phyloP scores from a whole-genome alignment of 2,329 filamentous ascomycete genomes.

The Claviceps citrina region DNA sequence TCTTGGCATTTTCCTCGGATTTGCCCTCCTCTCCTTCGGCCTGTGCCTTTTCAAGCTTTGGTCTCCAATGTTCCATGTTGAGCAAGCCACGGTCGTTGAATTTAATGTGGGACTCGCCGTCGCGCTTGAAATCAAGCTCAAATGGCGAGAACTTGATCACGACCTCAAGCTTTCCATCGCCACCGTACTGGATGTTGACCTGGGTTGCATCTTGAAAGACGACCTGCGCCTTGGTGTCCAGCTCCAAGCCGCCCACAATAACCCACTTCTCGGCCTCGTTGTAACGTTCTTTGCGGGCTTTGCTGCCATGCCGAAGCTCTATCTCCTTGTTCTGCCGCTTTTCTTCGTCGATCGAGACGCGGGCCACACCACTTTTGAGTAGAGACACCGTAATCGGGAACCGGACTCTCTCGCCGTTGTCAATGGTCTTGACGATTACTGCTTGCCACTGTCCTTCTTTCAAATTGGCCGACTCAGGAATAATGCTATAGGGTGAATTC shows the following conservation, averaged over 20 bases:
- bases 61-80: conserved; percentile 91
- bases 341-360: conserved; percentile 84
- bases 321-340: conserved; percentile 79
- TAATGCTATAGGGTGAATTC: conserved; percentile 67
- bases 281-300: conserved; percentile 78
- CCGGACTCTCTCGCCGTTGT: conserved; percentile 49
- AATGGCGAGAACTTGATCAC: conserved; percentile 75
- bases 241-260: conserved; percentile 63
- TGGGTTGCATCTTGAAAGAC: conserved; percentile 49
- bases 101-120: conserved; percentile 67
- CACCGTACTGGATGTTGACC: conserved; percentile 67
- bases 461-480: conserved; percentile 56
- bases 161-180: conserved; percentile 60
- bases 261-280: conserved; percentile 81
- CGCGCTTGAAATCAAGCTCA: conserved; percentile 69
- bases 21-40: conserved; percentile 40
- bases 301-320: conserved; percentile 69
- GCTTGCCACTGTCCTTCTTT: conserved; percentile 68
- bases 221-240: conserved; percentile 57
- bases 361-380: conserved; percentile 73
- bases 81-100: conserved; percentile 81
- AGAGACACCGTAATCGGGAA: conserved; percentile 79
- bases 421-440: conserved; percentile 65
- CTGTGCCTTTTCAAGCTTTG: conserved; percentile 64
- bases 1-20: conserved; percentile 27